Percentiles rank a stretch among this genome's conserved stretches.
These are phyloP conservation scores for Diaporthe helianthi DNA, from an alignment of 2,329 filamentous ascomycete species.

Conservation along the genomic window DNA sequence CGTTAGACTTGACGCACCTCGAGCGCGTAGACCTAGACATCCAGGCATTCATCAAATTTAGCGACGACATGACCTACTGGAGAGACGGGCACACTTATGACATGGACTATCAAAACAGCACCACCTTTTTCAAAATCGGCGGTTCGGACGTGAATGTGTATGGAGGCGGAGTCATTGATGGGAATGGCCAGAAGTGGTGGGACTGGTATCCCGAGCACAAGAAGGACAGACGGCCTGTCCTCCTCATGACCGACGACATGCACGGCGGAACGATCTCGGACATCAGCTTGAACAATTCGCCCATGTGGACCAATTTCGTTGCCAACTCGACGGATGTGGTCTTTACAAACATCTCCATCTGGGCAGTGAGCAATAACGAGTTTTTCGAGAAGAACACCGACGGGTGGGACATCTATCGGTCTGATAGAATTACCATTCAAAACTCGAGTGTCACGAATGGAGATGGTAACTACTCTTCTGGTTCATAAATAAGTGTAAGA, in stretches of 20 bases:
- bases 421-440: conserved; percentile 65
- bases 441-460: conserved; percentile 70
- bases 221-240: conserved; percentile 65
- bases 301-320: conserved; percentile 65
- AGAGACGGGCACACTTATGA: conserved; percentile 63
- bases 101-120: conserved; percentile 69
- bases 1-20: conserved; percentile 67
- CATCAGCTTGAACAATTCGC: conserved; percentile 63
- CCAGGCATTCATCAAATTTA: conserved; percentile 59
- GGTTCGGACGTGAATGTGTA: conserved; percentile 72
- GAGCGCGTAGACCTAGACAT: conserved; percentile 62
- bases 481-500: fast-evolving
- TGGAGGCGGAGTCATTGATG: conserved; percentile 62
- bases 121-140: conserved; percentile 71
- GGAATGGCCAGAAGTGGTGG: conserved; percentile 71
- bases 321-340: conserved; percentile 67
- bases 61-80: conserved; percentile 72
- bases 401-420: conserved; percentile 67
- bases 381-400: conserved; percentile 71
- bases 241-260: conserved; percentile 66
- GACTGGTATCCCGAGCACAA: conserved; percentile 64
- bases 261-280: conserved; percentile 62
- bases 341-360: conserved; percentile 67
- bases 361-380: conserved; percentile 58
- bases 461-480: conserved; percentile 49